phyloP scores from a whole-genome alignment of 371 early-diverging fungal genomes.

The Mortierella sp. region DNA sequence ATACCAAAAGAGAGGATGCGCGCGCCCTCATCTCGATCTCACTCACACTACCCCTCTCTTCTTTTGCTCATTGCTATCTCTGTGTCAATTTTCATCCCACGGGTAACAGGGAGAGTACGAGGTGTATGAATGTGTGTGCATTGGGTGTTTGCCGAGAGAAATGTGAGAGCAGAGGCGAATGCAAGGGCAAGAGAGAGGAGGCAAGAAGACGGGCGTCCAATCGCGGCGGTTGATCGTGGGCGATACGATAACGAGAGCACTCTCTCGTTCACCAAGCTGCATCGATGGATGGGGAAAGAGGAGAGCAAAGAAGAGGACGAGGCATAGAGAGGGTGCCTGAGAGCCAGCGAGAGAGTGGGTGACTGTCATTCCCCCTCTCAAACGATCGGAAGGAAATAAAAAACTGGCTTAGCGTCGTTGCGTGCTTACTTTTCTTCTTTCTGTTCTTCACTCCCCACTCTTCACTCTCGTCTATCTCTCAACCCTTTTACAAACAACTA shows the following conservation, averaged over 20 bases:
- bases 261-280: too few species aligned
- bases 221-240: conserved; percentile 1
- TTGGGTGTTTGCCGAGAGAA: not conserved
- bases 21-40: not conserved
- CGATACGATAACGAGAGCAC: conserved; percentile 16
- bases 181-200: not conserved
- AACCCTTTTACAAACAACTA: not conserved
- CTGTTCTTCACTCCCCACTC: not conserved
- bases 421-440: too few species aligned
- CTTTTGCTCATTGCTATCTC: not conserved
- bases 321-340: too few species aligned
- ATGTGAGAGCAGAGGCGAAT: not conserved
- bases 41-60: not conserved
- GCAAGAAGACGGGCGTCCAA: not conserved
- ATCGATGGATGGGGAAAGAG: not conserved
- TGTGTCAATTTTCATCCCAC: not conserved
- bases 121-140: not conserved
- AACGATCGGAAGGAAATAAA: too few species aligned
- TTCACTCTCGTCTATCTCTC: not conserved
- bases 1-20: not conserved
- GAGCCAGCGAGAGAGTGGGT: not conserved
- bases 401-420: too few species aligned
- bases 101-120: too few species aligned
- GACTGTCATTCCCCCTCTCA: not conserved
- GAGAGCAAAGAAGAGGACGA: not conserved